Base-by-base conservation (phyloP, 345 rosid genomes). In the Populus tremula region DNA sequence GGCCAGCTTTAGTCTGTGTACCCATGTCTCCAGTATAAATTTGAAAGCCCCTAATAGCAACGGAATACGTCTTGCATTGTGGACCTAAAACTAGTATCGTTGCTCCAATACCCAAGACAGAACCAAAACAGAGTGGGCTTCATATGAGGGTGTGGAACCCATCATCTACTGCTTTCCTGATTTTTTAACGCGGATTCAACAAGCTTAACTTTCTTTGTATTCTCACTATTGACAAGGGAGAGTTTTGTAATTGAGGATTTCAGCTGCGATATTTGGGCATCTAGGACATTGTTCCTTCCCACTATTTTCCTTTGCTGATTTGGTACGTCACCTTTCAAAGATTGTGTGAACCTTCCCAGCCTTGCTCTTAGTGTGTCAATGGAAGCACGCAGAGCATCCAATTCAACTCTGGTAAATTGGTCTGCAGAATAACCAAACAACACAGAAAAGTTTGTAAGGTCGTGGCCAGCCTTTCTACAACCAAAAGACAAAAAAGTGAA, bases 321-420 rank as follows among this genome's bases (percentile, higher is more conserved):
- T 16, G 23, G 41, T n/a, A 23, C 5, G 18, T 73, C 66, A 77
- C 76, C 83, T 74, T 87, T 89, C 41, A 84, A 77, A 71, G 91
- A 86, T 68, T 85, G 86, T 25, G 81, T 68, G 21, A 79, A 79
- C 86, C 90, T 89, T 66, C 82, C 86, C 70, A 86, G 84, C 87
- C 97, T 86, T 14, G 91, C 97, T 81, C 74, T 80, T 45, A 91
- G 78, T n/a, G 97, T 83, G 43, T 89, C 91, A 8, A 96, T 89
- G 25, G 97, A 89, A 72, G 92, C 84, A 59, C 71, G 93, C 81
- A 96, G 77, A 35, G 94, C 92, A 49, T 88, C 94, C 81, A 92
- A 79, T 85, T 92, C 97, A 13, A 90, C 88, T 77, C 88, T 91
- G 5, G 81, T 43, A 74, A 88, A 90, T 45, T 87, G 91, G 78